Evolutionary conservation across 139 green algal species (phyloP).

Genomic region (Chlorella sp.): DNA sequence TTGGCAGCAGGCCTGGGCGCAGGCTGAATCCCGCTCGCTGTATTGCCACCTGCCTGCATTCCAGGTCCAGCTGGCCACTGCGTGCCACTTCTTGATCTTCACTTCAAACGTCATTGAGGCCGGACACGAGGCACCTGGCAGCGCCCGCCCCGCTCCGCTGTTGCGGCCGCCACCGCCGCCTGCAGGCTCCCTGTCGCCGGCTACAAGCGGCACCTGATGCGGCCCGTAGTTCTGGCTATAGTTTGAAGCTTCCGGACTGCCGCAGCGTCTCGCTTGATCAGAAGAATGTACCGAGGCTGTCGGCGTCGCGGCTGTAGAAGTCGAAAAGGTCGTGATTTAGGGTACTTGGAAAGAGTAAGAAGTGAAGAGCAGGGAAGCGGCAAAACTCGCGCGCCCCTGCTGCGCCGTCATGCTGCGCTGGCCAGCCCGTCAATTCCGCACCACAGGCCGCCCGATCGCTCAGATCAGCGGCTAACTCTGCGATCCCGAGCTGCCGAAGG

Average conservation of each 20-base stretch:
- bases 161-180: not conserved
- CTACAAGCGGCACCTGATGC: not conserved
- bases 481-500: no score
- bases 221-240: not conserved
- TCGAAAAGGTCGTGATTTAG: no score
- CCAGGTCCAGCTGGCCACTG: conserved; percentile 70
- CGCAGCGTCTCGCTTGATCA: no score
- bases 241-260: not conserved
- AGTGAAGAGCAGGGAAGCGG: no score
- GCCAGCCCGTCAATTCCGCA: not conserved
- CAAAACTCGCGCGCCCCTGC: not conserved
- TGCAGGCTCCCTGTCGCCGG: not conserved
- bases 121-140: not conserved
- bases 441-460: no score
- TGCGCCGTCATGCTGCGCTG: not conserved
- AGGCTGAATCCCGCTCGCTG: not conserved
- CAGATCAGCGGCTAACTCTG: no score
- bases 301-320: no score
- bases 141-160: not conserved
- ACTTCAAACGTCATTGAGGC: conserved; percentile 60
- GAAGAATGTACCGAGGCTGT: no score
- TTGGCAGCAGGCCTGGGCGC: not conserved
- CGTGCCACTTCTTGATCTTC: conserved; percentile 69
- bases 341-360: no score
- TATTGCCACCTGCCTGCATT: conserved; percentile 45